Base-by-base conservation (phyloP, 2,329 filamentous ascomycete genomes). In the Aspergillus nomiae region DNA sequence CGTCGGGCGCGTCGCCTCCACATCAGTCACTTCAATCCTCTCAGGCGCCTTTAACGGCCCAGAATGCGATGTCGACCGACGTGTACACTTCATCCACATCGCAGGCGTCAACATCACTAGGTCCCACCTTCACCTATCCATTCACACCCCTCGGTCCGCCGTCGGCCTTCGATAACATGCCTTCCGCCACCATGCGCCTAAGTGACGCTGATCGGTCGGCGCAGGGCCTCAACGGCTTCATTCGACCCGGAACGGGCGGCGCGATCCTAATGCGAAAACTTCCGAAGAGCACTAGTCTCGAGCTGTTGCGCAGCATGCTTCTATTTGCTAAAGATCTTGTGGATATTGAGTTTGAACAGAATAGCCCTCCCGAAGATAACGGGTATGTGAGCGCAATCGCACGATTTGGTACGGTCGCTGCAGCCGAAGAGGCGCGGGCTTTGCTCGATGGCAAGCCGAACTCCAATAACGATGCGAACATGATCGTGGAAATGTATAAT, bases 271-370 rank as follows among this genome's bases (percentile, higher is more conserved):
- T 90, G 77, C 86, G 86, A 70, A 86, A 84, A 68, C 79, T 90
- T 16, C 86, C 87, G 4, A 82, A 80, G 63, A 87, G 83, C 72
- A 88, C 84, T 50, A 86, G 83, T 70, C 76, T 81, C 57, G 87
- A 89, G 65, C 81, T 84, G 21, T 80, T 90, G 61, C 83, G 84
- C 67, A 87, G 85, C 73, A 87, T 90, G 80, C 79, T 90, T 7
- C 80, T 89, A n/a, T 89, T 90, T 69, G 86, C 87, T 24, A 86
- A 87, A 69, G 86, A 89, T 65, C 80, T 89, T 56, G 77, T 87
- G 56, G 84, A 87, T 65, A 84, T 83, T 60, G 84, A 87, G 59
- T 83, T 89, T 64, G 78, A 89, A 19, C 76, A 80, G 6, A 80
- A 81, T 56, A 83, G 85, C n/a, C 80, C 81, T 64, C 78, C 83